Evolutionary conservation across 148 eudicot genomes (phyloP).

Genomic region (Silene uniflora): DNA sequence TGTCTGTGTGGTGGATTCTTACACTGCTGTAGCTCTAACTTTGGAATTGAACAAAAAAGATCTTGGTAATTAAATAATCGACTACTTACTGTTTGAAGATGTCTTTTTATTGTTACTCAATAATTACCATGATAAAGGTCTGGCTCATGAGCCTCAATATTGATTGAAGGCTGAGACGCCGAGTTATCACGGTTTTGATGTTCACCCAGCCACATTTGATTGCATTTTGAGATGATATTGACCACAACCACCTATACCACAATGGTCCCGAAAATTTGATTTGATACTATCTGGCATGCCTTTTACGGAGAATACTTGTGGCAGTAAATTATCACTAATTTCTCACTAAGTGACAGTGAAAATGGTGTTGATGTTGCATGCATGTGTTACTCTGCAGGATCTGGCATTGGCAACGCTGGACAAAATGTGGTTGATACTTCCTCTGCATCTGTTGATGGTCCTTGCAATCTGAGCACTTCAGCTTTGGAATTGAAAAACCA

Average conservation of each 20-base stretch:
- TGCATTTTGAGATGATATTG: neutral
- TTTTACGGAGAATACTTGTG: neutral
- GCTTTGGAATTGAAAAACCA: neutral
- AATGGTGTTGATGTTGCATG: neutral
- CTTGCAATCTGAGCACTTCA: neutral
- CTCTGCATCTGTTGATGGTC: neutral
- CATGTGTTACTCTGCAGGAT: slow-evolving; percentile 6
- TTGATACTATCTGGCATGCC: neutral
- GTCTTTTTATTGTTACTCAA: neutral
- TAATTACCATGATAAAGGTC: neutral
- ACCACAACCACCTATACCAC: neutral
- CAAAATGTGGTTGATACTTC: neutral
- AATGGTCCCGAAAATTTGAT: neutral
- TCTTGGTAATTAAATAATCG: slow-evolving; percentile 9
- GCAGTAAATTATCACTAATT: neutral
- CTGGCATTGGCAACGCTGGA: neutral
- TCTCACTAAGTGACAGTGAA: neutral
- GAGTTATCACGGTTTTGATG: neutral
- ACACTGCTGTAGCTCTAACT: neutral
- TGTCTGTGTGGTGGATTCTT: neutral
- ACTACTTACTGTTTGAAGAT: neutral
- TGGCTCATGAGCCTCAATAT: neutral
- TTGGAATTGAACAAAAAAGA: slow-evolving; percentile 5
- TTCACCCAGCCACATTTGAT: neutral
- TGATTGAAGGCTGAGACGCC: neutral